phyloP scores from a whole-genome alignment of 768 basidiomycete genomes.

The Pluteus cervinus region DNA sequence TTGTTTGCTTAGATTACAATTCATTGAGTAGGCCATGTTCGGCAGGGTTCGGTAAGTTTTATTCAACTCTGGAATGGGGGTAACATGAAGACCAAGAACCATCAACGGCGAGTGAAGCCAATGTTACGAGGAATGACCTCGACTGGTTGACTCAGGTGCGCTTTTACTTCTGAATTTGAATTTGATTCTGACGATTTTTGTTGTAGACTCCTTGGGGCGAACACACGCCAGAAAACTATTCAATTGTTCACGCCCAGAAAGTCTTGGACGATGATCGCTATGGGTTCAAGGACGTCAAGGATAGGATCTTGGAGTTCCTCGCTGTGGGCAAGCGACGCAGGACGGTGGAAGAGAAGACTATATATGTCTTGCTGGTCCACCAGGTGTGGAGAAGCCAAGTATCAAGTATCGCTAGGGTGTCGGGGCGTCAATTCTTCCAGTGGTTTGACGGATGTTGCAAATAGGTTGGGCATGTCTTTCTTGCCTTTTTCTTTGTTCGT shows the following conservation, averaged over 20 bases:
- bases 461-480: constrained; percentile 77
- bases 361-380: constrained; percentile 96
- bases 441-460: constrained; percentile 93
- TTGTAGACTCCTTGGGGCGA: constrained; percentile 89
- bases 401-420: constrained; percentile 93
- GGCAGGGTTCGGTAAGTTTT: too few relatives aligned
- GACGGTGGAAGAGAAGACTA: constrained; percentile 94
- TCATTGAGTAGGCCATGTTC: too few relatives aligned
- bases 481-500: constrained; percentile 2
- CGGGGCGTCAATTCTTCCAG: constrained; percentile 93
- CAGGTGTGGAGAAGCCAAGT: constrained; percentile 95
- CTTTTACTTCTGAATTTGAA: constrained; percentile 4
- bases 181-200: constrained; percentile 3
- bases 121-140: constrained; percentile 89
- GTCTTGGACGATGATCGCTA: constrained; percentile 93
- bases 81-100: too few relatives aligned
- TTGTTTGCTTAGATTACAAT: too few relatives aligned
- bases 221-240: constrained; percentile 89
- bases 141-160: constrained; percentile 83
- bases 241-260: constrained; percentile 69
- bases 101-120: constrained; percentile 87
- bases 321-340: constrained; percentile 95
- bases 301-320: constrained; percentile 90
- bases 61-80: too few relatives aligned
- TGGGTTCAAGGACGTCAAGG: constrained; percentile 86